Base-by-base conservation (phyloP, 1,284 basidiomycete genomes). In the Cutaneotrichosporon mucoides region DNA sequence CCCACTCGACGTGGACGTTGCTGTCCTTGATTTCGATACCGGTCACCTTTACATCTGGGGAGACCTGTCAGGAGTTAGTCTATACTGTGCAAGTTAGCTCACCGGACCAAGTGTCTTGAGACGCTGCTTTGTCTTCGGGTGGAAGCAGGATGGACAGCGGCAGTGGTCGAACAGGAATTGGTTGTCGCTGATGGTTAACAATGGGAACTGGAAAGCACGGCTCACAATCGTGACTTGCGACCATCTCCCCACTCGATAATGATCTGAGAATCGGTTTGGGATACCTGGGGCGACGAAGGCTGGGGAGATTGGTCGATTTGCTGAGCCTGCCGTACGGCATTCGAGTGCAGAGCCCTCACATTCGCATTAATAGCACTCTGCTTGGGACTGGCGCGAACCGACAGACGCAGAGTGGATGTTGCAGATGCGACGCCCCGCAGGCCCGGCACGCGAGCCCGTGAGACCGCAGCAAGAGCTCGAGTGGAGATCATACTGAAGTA, bases 81-180 rank as follows among this genome's bases (percentile, higher is more conserved):
- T 44, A 15, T 12, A 12, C 12, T 10, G 12, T 9, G 38, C 8
- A 24, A 24, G 6, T 38, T 11, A 12, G 69, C 82, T 41, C 64
- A 88, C 92, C 61, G 89, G 85, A 62, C 88, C 90, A 0, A 94
- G 92, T 69, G 92, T 87, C 52, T 93, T 81, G 10, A 97, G 78
- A 9, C 95, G 83, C 76, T 98, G 95, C 73, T 92, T 95, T 8
- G 95, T 98, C 60, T 86, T 76, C 0, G 87, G 81, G 76, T 98
- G 95, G 72, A 90, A 95, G 76, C 93, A 97, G 52, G 85, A 79
- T 0, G 88, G 76, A 76, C 93, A 97, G 38, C 93, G 84, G 72
- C 95, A 99, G 71, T 98, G 94, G 72, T 91, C 89, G 10, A 86
- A 80, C 33, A 90, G 77, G 84, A 86, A 90, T 47, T 87, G 79